Evolutionary conservation across 345 rosid species (phyloP), one percentile per base, ranked within the genome.

Genomic region (Pistacia atlantica): DNA sequence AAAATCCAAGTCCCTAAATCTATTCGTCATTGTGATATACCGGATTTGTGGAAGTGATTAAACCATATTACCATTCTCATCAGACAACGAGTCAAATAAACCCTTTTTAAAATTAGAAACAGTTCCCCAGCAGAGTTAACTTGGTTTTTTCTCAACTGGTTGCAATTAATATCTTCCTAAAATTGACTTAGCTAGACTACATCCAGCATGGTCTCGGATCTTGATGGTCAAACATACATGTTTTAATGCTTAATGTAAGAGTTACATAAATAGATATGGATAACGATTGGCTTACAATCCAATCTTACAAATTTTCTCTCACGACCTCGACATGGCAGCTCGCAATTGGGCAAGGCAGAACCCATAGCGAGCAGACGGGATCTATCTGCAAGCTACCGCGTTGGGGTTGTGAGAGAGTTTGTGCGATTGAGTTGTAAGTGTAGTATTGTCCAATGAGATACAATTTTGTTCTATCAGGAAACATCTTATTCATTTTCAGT

Each of bases 1-100:
- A 42, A 58, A 74, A 74, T 35, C 22, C 4, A 42, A 31, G 37
- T 54, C 56, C 63, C 69, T 17, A 60, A 6, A 59, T 73, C 38
- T 67, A 28, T 46, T 8, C 49, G 17, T 55, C 35, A 62, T 62
- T 63, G 61, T 5, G 17, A 6, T 42, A 37, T 20, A 48, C 68
- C 62, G 48, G 35, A 57, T 42, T 55, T 72, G 17, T 33, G 48
- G 56, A 65, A 57, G 4, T 17, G 14, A 69, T 51, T 71, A 49
- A 45, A 31, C 46, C 42, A 38, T 72, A n/a, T 45, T 71, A 11
- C 52, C 16, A 18, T 33, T 9, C 14, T 4, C 46, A 42, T 5
- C 4, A 57, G 33, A 56, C 16, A 17, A 18, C 12, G 31, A 37
- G 35, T 38, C 20, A n/a, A 12, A 12, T 37, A 56, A 56, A 25